Evolutionary conservation across 2,329 filamentous ascomycete genomes (phyloP).

Genomic region (Penicillium aurantiogriseum): DNA sequence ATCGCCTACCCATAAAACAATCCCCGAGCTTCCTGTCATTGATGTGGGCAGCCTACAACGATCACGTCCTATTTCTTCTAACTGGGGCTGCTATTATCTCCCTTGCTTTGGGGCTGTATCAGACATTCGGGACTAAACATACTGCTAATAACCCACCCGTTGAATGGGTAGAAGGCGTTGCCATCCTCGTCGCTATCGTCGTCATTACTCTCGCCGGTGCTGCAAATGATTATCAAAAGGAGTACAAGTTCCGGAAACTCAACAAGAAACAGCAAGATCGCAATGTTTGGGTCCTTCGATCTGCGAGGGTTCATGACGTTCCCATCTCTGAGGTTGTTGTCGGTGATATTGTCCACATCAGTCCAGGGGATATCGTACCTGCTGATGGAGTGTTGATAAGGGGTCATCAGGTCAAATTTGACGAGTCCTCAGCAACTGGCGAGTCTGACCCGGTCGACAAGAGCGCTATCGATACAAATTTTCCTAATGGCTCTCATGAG

Average conservation of each 20-base stretch:
- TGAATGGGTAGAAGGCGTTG: conserved; percentile 72
- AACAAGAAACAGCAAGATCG: conserved; percentile 73
- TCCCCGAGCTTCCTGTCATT: conserved; percentile 65
- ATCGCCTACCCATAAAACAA: conserved; percentile 64
- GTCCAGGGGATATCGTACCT: conserved; percentile 64
- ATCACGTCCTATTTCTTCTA: conserved; percentile 70
- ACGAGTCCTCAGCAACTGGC: conserved; percentile 24
- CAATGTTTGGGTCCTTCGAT: conserved; percentile 58
- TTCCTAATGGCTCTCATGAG: conserved; percentile 37
- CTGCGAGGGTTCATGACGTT: conserved; percentile 64
- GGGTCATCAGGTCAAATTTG: conserved; percentile 50
- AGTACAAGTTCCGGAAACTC: conserved; percentile 60
- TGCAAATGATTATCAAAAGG: conserved; percentile 71
- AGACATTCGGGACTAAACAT: conserved; percentile 30
- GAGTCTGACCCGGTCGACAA: conserved; percentile 19
- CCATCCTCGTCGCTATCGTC: conserved; percentile 68
- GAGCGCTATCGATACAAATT: background rate
- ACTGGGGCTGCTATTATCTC: conserved; percentile 68
- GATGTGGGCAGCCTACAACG: conserved; percentile 75
- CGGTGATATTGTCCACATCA: conserved; percentile 20
- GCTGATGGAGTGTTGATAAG: conserved; percentile 61
- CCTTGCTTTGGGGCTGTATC: conserved; percentile 67
- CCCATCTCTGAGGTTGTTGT: conserved; percentile 48
- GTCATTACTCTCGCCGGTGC: conserved; percentile 70
- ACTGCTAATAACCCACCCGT: conserved; percentile 40